These are phyloP conservation scores for Saccharomyces hybrid DNA, from an alignment of 1,139 yeast genomes.

Conservation along the genomic window DNA sequence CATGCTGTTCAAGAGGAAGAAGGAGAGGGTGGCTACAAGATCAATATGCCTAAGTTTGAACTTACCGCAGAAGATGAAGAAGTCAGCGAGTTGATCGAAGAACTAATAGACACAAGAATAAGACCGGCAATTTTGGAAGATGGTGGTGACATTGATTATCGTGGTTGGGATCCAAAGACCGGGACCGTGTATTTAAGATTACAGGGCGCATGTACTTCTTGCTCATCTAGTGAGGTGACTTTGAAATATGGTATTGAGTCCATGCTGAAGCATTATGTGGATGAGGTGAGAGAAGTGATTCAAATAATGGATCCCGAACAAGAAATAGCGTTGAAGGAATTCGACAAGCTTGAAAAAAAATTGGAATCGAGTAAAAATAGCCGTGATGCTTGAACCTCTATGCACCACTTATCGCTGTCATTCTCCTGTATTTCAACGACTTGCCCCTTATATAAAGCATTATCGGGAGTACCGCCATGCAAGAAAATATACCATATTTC, in stretches of 20 bases:
- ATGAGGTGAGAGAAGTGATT: conserved; percentile 62
- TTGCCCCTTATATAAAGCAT: neutral
- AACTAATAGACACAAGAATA: conserved; percentile 84
- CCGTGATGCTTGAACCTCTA: neutral
- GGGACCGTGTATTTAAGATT: conserved; percentile 62
- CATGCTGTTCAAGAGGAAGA: conserved; percentile 29
- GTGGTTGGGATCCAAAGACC: conserved; percentile 50
- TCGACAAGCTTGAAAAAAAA: conserved; percentile 30
- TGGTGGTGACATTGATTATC: conserved; percentile 77
- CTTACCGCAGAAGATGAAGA: conserved; percentile 38
- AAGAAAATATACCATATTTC: neutral
- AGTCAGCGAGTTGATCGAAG: conserved; percentile 85
- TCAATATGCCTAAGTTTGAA: conserved; percentile 26
- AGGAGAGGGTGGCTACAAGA: conserved; percentile 29
- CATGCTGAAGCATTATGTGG: conserved; percentile 73
- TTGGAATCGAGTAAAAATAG: conserved; percentile 12
- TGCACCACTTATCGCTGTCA: neutral
- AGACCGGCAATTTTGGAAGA: conserved; percentile 90
- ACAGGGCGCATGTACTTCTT: conserved; percentile 74
- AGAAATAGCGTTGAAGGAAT: conserved; percentile 31
- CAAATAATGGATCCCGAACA: conserved; percentile 46
- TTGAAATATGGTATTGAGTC: conserved; percentile 74
- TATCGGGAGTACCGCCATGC: neutral
- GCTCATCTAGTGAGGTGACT: conserved; percentile 69
- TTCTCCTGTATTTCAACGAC: neutral